Percentiles rank a stretch among this genome's conserved stretches.
Evolutionary conservation across 768 basidiomycete species (phyloP).

Genomic region (Botryobasidium botryosum): DNA sequence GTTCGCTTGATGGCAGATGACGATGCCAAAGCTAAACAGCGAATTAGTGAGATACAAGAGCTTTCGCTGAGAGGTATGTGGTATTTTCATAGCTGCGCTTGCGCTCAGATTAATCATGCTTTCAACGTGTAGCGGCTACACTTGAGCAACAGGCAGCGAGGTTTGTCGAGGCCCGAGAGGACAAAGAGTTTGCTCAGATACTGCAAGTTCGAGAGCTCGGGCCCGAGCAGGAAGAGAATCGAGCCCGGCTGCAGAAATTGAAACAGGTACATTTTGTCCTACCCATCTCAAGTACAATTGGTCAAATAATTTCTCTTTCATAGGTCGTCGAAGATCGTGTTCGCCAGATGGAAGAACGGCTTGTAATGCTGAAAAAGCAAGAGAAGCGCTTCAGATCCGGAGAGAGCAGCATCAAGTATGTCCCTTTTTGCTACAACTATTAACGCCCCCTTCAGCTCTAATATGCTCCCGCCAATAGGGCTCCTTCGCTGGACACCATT

Average conservation of each 20-base stretch:
- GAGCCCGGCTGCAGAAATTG: conserved; percentile 52
- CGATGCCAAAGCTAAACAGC: conserved; percentile 12
- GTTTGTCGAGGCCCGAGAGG: conserved; percentile 60
- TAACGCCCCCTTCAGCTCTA: background rate
- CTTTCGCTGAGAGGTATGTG: conserved; percentile 20
- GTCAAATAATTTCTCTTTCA: conserved; percentile 5
- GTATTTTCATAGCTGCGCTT: background rate
- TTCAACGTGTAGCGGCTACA: conserved; percentile 40
- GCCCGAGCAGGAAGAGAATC: conserved; percentile 76
- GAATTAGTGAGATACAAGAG: conserved; percentile 18
- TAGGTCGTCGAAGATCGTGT: conserved; percentile 58
- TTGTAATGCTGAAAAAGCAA: conserved; percentile 53
- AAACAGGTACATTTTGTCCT: conserved; percentile 33
- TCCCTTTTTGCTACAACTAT: conserved; percentile 6
- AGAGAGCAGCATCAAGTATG: conserved; percentile 45
- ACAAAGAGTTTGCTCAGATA: conserved; percentile 64
- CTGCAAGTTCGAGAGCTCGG: conserved; percentile 60
- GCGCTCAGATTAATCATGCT: background rate
- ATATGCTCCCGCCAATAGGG: conserved; percentile 27
- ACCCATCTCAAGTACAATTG: conserved; percentile 5
- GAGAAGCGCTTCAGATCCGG: conserved; percentile 44
- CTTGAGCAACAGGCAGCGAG: conserved; percentile 69
- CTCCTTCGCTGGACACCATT: conserved; percentile 73
- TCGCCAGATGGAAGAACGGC: conserved; percentile 60
- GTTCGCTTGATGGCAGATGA: conserved; percentile 8